Base-by-base conservation (phyloP, 495 filamentous ascomycete species). In the Penicillium daleae region DNA sequence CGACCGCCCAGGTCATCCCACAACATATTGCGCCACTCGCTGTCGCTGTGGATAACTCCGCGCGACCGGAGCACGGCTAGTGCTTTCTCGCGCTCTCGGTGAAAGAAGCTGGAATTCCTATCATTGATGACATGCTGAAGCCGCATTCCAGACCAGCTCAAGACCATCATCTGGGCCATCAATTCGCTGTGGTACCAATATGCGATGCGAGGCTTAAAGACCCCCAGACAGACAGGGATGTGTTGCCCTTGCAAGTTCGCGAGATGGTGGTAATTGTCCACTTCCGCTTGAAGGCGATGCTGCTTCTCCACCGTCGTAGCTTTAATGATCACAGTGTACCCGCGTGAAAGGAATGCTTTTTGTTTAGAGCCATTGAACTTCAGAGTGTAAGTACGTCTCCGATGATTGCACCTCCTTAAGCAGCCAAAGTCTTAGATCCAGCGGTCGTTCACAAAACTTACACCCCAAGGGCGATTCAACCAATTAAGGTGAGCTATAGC, bases 281-380 rank as follows among this genome's bases (percentile, higher is more conserved):
- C 57, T 50, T 73, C 71, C 56, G 62, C 57, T 67, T 68, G 12
- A 62, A 71, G 56, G 57, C 21, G 46, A 67, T 66, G 48, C 66
- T 71, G 40, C 57, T 66, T 70, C 35, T 73, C 59, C 35, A 24
- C 29, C 8, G 66, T 65, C 1, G 64, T 74, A 37, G 70, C 67
- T 58, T 72, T 74, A 42, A 74, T 69, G 2, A 72, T 44, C 42
- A 72, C 57, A 29, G 67, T 72, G 26, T 74, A 74, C 35, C 72
- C 62, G 39, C 64, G 66, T 32, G 56, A 67, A 24, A 71, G 48
- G 37, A 74, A n/a, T n/a, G n/a, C n/a, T n/a, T n/a, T n/a, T n/a
- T n/a, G n/a, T n/a, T n/a, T n/a, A n/a, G n/a, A n/a, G n/a, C n/a
- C n/a, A n/a, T n/a, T n/a, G n/a, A n/a, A n/a, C n/a, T n/a, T n/a